Evolutionary conservation across 345 rosid species (phyloP).

Genomic region (Camelina hispida): DNA sequence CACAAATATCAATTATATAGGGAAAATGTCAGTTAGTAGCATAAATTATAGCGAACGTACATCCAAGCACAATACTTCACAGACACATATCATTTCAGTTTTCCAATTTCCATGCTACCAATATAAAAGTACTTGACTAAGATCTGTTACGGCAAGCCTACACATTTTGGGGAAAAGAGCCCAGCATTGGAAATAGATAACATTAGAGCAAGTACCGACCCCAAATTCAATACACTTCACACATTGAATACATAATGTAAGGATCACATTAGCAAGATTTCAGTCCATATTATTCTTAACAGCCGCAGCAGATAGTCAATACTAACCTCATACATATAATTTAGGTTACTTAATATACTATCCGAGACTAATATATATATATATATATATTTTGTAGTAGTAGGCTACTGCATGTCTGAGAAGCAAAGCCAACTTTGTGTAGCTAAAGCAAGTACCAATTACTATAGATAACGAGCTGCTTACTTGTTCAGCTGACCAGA

Average conservation of each 20-base stretch:
- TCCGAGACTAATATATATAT: not conserved
- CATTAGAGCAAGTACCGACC: not conserved
- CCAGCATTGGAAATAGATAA: not conserved
- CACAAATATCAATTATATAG: constrained; percentile 39
- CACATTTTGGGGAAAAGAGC: constrained; percentile 9
- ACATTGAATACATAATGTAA: constrained; percentile 4
- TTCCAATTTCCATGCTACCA: not conserved
- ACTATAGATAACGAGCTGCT: constrained; percentile 43
- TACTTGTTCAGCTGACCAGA: constrained; percentile 97
- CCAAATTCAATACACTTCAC: not conserved
- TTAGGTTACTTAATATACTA: constrained; percentile 4
- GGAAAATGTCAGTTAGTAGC: constrained; percentile 22
- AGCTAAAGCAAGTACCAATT: too few relatives aligned
- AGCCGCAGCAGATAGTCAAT: constrained; percentile 1
- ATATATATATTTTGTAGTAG: not conserved
- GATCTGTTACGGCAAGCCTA: constrained; percentile 9
- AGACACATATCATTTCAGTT: constrained; percentile 1
- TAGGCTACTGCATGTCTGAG: constrained; percentile 5
- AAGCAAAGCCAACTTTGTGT: constrained; percentile 27
- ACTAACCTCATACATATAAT: not conserved
- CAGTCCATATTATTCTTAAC: not conserved
- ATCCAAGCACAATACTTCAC: constrained; percentile 13
- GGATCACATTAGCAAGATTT: not conserved
- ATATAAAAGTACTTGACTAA: constrained; percentile 17
- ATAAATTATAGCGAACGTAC: constrained; percentile 9